phyloP scores from a whole-genome alignment of 768 basidiomycete species.

The Leccinum olivaceopallidum region DNA sequence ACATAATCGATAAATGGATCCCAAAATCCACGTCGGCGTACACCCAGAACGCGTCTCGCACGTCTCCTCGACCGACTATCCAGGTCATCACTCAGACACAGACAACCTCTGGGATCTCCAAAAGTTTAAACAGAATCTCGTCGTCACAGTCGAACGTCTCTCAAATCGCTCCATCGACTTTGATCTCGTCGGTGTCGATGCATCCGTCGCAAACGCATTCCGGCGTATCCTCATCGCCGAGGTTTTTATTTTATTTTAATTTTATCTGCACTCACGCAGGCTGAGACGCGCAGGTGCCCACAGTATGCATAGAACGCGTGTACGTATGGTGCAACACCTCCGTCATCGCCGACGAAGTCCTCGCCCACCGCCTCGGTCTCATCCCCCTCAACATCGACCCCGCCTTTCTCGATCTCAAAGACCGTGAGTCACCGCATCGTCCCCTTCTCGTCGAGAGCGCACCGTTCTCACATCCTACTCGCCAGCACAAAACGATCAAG shows the following conservation, averaged over 20 bases:
- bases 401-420: constrained; percentile 58
- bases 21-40: constrained; percentile 62
- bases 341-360: constrained; percentile 91
- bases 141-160: constrained; percentile 72
- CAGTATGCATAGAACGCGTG: constrained; percentile 85
- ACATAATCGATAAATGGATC: constrained; percentile 15
- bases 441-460: not conserved
- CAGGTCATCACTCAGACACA: constrained; percentile 83
- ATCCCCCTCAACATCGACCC: constrained; percentile 91
- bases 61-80: constrained; percentile 88
- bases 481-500: constrained; percentile 48
- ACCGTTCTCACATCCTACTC: constrained; percentile 8
- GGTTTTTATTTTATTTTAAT: constrained; percentile 32
- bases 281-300: constrained; percentile 66
- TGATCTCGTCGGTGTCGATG: constrained; percentile 93
- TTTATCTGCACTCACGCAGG: not conserved
- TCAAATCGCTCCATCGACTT: constrained; percentile 89
- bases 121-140: constrained; percentile 74
- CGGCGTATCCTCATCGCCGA: constrained; percentile 93
- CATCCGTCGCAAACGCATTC: constrained; percentile 94
- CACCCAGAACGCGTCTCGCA: constrained; percentile 71
- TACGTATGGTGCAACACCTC: constrained; percentile 95
- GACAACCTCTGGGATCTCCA: constrained; percentile 82
- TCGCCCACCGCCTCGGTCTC: constrained; percentile 90
- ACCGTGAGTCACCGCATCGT: constrained; percentile 29